phyloP scores from a whole-genome alignment of 306 rosid genomes.

The Trifolium fragiferum region DNA sequence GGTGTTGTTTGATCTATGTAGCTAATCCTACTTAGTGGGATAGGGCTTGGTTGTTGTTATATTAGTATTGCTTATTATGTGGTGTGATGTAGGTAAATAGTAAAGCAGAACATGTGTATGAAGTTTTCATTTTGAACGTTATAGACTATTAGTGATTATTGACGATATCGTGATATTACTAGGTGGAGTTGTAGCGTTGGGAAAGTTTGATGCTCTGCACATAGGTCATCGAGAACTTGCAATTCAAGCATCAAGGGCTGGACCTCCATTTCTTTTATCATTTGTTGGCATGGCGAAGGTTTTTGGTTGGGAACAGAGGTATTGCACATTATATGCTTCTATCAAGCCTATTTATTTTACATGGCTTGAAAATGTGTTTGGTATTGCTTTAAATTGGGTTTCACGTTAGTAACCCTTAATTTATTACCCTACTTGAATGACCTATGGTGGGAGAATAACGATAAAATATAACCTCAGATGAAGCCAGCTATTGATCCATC shows the following conservation, averaged over 20 bases:
- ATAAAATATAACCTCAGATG: constrained; percentile 8
- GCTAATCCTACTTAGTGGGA: too few relatives aligned
- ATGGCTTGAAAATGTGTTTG: constrained; percentile 5
- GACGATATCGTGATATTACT: constrained; percentile 3
- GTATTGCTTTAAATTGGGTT: neutral
- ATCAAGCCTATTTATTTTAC: constrained; percentile 17
- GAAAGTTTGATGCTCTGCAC: constrained; percentile 96
- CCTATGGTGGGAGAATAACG: neutral
- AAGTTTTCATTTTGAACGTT: constrained; percentile 16
- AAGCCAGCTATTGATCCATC: constrained; percentile 15
- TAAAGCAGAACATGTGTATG: constrained; percentile 4
- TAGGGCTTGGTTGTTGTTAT: neutral
- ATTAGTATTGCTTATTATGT: constrained; percentile 9
- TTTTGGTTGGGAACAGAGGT: constrained; percentile 96
- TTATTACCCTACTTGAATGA: constrained; percentile 27
- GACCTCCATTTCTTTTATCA: constrained; percentile 91
- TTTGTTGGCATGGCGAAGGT: constrained; percentile 92
- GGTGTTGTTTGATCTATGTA: too few relatives aligned
- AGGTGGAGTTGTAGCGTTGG: constrained; percentile 96
- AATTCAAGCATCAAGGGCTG: constrained; percentile 90
- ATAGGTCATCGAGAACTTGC: constrained; percentile 96
- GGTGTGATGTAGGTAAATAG: neutral
- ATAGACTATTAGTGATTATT: neutral
- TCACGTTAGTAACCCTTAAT: neutral
- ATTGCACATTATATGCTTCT: constrained; percentile 32